Evolutionary conservation across 805 yeast genomes (phyloP).

Genomic region (Cyberlindnera mrakii): DNA sequence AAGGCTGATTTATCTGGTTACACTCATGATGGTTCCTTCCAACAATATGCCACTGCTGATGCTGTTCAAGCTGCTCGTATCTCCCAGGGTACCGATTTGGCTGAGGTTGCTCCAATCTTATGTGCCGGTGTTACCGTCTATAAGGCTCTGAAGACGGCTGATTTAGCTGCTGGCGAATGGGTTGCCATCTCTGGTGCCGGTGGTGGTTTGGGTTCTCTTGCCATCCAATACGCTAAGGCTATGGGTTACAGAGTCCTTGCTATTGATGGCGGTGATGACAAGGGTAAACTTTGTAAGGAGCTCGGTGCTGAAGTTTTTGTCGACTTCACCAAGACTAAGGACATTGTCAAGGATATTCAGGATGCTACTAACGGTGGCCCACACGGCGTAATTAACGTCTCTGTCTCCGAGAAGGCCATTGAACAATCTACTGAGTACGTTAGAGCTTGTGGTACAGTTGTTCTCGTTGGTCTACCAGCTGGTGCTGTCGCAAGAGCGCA

Average conservation of each 20-base stretch:
- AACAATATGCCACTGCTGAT: constrained; percentile 59
- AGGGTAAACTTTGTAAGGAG: constrained; percentile 43
- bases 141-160: constrained; percentile 60
- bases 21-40: constrained; percentile 47
- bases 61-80: constrained; percentile 57
- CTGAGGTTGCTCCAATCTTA: constrained; percentile 53
- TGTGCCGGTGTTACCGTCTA: constrained; percentile 45
- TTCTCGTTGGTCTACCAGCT: constrained; percentile 54
- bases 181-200: constrained; percentile 73
- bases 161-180: constrained; percentile 59
- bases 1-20: constrained; percentile 66
- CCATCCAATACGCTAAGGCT: constrained; percentile 69
- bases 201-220: constrained; percentile 75
- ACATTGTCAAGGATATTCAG: constrained; percentile 38
- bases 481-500: constrained; percentile 40
- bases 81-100: constrained; percentile 48
- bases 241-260: constrained; percentile 68
- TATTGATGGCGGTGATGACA: constrained; percentile 73
- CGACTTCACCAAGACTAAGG: constrained; percentile 48
- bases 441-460: constrained; percentile 55
- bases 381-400: constrained; percentile 56
- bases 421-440: constrained; percentile 44
- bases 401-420: constrained; percentile 48
- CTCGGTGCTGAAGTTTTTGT: constrained; percentile 61
- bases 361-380: constrained; percentile 56